Evolutionary conservation across 2,329 filamentous ascomycete species (phyloP).

Genomic region (Phaeophleospora eucalypticola): DNA sequence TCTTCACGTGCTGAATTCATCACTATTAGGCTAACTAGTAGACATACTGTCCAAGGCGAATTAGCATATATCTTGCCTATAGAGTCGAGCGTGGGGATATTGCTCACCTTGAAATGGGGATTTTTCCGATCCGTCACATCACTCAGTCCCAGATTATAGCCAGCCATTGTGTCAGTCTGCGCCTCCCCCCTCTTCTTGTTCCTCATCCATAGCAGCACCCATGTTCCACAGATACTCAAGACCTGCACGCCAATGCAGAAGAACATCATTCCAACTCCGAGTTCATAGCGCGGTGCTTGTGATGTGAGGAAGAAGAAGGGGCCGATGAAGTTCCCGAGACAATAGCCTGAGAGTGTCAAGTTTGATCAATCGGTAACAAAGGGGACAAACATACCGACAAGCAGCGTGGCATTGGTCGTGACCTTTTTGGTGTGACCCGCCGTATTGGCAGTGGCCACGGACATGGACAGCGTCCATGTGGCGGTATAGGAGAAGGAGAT

Average conservation of each 20-base stretch:
- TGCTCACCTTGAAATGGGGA: not conserved
- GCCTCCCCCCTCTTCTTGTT: constrained; percentile 6
- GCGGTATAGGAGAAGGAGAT: constrained; percentile 37
- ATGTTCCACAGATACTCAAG: constrained; percentile 11
- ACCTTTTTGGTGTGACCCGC: constrained; percentile 60
- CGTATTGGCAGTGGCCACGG: constrained; percentile 48
- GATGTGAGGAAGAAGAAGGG: constrained; percentile 59
- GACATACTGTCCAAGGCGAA: not conserved
- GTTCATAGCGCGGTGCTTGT: constrained; percentile 48
- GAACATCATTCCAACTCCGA: constrained; percentile 56
- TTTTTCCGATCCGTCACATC: constrained; percentile 10
- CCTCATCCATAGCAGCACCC: constrained; percentile 10
- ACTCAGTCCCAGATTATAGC: constrained; percentile 4
- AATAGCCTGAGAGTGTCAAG: constrained; percentile 50
- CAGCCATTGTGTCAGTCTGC: not conserved
- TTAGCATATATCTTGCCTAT: no score
- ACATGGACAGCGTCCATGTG: constrained; percentile 47
- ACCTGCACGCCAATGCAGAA: constrained; percentile 33
- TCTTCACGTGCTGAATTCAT: no score
- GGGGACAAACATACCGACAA: constrained; percentile 21
- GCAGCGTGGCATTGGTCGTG: constrained; percentile 52
- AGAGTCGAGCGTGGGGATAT: not conserved
- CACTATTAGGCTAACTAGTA: not conserved
- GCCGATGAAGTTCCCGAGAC: constrained; percentile 53
- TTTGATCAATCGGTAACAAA: constrained; percentile 39